These are phyloP conservation scores for Agrocybe chaxingu DNA, from an alignment of 768 basidiomycete genomes.

Conservation along the genomic window DNA sequence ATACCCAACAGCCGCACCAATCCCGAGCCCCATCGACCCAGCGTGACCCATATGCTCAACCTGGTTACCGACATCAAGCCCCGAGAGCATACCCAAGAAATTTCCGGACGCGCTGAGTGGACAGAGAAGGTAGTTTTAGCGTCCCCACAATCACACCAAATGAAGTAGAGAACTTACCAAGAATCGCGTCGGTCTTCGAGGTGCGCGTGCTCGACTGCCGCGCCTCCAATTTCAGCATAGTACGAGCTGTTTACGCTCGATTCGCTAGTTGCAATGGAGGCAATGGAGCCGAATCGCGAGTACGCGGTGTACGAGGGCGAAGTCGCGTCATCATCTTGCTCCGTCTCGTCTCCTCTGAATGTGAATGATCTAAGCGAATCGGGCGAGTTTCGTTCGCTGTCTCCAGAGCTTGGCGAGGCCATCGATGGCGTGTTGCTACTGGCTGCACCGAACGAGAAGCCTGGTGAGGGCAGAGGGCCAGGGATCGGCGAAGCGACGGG, in stretches of 20 bases:
- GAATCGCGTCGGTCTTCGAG: constrained; percentile 36
- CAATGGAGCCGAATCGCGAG: constrained; percentile 60
- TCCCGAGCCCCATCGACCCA: constrained; percentile 8
- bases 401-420: constrained; percentile 45
- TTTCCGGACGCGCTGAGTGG: constrained; percentile 30
- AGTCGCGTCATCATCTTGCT: constrained; percentile 53
- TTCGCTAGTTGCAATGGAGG: constrained; percentile 59
- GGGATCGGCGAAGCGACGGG: constrained; percentile 40
- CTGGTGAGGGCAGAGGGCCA: constrained; percentile 59
- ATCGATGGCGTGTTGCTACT: constrained; percentile 39
- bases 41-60: constrained; percentile 14
- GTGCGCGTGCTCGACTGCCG: constrained; percentile 23
- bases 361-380: constrained; percentile 44
- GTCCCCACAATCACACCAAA: constrained; percentile 4
- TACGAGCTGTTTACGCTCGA: constrained; percentile 46
- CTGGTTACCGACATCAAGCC: constrained; percentile 35
- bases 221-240: constrained; percentile 19
- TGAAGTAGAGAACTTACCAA: constrained; percentile 31
- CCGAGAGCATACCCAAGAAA: constrained; percentile 40
- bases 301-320: constrained; percentile 46
- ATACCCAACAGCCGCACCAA: constrained; percentile 7
- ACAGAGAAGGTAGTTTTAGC: constrained; percentile 3
- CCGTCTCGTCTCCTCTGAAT: constrained; percentile 36
- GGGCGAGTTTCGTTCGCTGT: constrained; percentile 54
- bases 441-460: constrained; percentile 63